Percentiles rank a stretch among this genome's conserved stretches.
Conservation (phyloP, 768 basidiomycete genomes). For the Calvatia gigantea region DNA sequence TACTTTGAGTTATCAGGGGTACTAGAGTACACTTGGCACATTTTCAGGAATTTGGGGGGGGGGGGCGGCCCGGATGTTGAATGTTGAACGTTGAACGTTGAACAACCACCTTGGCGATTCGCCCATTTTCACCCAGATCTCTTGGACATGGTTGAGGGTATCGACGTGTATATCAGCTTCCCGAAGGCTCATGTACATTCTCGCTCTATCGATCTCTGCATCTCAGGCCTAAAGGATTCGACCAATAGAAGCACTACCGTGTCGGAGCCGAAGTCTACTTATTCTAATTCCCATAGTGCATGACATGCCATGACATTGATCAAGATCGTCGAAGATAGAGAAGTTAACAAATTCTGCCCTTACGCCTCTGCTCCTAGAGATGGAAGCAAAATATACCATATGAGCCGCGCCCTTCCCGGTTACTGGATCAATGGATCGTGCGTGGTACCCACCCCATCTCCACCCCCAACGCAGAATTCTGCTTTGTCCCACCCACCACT, state of each 20-base stretch:
- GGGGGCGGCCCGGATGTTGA: constrained; percentile 88
- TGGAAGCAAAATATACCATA: constrained; percentile 76
- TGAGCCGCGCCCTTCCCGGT: too few relatives aligned
- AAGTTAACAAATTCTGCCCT: constrained; percentile 87
- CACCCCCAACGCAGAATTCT: too few relatives aligned
- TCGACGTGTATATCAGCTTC: constrained; percentile 92
- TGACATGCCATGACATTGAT: constrained; percentile 98
- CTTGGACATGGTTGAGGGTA: constrained; percentile 92
- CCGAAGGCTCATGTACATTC: constrained; percentile 76
- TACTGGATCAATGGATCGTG: too few relatives aligned
- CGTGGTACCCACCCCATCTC: too few relatives aligned
- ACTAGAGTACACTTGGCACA: constrained; percentile 82
- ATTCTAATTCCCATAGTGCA: constrained; percentile 97
- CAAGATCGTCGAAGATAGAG: constrained; percentile 95
- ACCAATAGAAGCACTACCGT: constrained; percentile 89
- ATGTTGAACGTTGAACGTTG: too few relatives aligned
- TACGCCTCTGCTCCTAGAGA: constrained; percentile 75
- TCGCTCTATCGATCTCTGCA: background rate
- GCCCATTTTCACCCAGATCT: constrained; percentile 89
- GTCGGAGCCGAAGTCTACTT: constrained; percentile 95
- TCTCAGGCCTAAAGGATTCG: background rate
- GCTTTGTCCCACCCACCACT: too few relatives aligned
- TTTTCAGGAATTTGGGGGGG: constrained; percentile 95
- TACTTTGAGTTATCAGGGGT: constrained; percentile 78
- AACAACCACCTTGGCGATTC: constrained; percentile 89